Evolutionary conservation across 1,284 basidiomycete species (phyloP).

Genomic region (Fomitopsis schrenkii): DNA sequence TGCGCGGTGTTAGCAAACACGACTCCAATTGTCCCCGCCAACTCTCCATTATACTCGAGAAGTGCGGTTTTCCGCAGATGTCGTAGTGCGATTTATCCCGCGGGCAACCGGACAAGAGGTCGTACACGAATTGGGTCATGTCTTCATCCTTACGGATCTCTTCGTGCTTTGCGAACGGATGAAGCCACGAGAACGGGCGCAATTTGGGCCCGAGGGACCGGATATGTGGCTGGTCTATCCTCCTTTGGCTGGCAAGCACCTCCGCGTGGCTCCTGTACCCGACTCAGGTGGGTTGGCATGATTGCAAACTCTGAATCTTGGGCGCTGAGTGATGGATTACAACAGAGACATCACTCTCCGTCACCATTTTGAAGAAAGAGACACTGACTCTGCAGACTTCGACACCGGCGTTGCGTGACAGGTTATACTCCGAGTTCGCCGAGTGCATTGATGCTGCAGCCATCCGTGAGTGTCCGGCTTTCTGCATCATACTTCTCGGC

Average conservation of each 20-base stretch:
- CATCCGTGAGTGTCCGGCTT: slow-evolving; percentile 50
- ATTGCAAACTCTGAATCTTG: slow-evolving; percentile 8
- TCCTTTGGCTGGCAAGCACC: slow-evolving; percentile 91
- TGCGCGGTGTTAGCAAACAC: slow-evolving; percentile 65
- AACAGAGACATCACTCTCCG: slow-evolving; percentile 67
- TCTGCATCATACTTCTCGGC: slow-evolving; percentile 4
- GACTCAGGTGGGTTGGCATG: slow-evolving; percentile 43
- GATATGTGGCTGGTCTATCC: slow-evolving; percentile 97
- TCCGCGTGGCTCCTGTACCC: slow-evolving; percentile 65
- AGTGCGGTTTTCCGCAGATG: slow-evolving; percentile 74
- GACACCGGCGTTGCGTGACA: slow-evolving; percentile 61
- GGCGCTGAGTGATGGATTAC: slow-evolving; percentile 3
- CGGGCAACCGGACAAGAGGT: slow-evolving; percentile 71
- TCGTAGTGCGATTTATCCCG: slow-evolving; percentile 77
- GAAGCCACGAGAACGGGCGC: slow-evolving; percentile 55
- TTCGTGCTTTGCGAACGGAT: slow-evolving; percentile 88
- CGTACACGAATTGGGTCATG: slow-evolving; percentile 72
- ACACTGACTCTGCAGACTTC: slow-evolving; percentile 67
- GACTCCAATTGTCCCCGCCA: slow-evolving; percentile 87
- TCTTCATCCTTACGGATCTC: slow-evolving; percentile 91
- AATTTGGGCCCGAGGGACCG: slow-evolving; percentile 50
- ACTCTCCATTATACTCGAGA: slow-evolving; percentile 78
- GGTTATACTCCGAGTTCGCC: slow-evolving; percentile 69
- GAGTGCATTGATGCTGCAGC: slow-evolving; percentile 84
- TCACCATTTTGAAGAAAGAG: slow-evolving; percentile 90